Base-by-base conservation (phyloP, 176 grass and related monocot species). In the Tillandsia leiboldiana region DNA sequence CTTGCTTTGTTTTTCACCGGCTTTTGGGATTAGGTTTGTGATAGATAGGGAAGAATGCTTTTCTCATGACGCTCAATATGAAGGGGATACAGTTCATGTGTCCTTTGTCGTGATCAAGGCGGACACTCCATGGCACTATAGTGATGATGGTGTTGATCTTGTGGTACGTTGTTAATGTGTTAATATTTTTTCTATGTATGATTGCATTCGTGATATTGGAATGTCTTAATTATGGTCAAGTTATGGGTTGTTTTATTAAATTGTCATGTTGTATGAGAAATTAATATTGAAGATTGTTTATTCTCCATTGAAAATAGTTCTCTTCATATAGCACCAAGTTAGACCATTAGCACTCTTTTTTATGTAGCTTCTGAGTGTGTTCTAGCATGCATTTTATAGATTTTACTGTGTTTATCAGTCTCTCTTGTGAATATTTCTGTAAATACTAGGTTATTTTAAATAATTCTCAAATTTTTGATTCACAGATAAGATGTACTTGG, bases 31-130 rank as follows among this genome's bases (percentile, higher is more conserved):
- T 70, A 80, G 89, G 15, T 97, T 97, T 26, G 93, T 97, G 69
- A 97, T 97, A 49, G 93, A 97, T 51, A 83, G 89, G 81, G 86
- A 83, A 86, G 89, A 97, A 70, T 97, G 89, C 64, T 97, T 97
- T 81, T 92, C 93, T 11, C 86, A 97, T 67, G 75, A 78, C 15
- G 86, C 90, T 10, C 87, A 88, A 12, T 97, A 90, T 51, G 74
- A 92, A 79, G 93, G 93, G 33, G 93, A 97, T 66, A 97, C 77
- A 2, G 69, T 97, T 74, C 84, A 85, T 74, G 81, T 83, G 1
- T 97, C 89, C 27, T 97, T 97, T 49, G 93, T 97, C 15, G 89
- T 97, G 33, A 97, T 97, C 65, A 92, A 92, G 80, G 76, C 86
- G 1, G 93, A 97, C 1, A 90, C 83, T n/a, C 83, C 93, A 12